Percentiles rank a stretch among this genome's conserved stretches.
Evolutionary conservation across 345 rosid genomes (phyloP).

Genomic region (Camelina hispida): DNA sequence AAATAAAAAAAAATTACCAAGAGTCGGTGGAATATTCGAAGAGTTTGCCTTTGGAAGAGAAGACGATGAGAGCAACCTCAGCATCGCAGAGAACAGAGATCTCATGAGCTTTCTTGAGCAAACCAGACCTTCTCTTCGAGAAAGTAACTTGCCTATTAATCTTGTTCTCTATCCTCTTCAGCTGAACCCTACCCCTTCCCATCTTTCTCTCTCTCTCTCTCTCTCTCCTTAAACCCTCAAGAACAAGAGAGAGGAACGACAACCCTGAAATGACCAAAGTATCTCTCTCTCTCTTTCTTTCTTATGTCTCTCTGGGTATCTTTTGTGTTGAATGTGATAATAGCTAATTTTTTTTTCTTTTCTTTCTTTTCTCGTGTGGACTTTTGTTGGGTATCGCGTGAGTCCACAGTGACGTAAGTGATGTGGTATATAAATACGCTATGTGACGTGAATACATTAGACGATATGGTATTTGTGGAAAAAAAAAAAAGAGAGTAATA

Average conservation of each 20-base stretch:
- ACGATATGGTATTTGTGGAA: slow-evolving; percentile 42
- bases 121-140: slow-evolving; percentile 79
- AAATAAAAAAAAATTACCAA: slow-evolving; percentile 50
- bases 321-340: slow-evolving; percentile 41
- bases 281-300: slow-evolving; percentile 38
- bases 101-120: slow-evolving; percentile 88
- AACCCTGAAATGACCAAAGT: slow-evolving; percentile 42
- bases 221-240: slow-evolving; percentile 25
- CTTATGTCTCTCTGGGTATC: slow-evolving; percentile 47
- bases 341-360: not conserved
- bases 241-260: slow-evolving; percentile 42
- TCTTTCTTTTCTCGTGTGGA: not conserved
- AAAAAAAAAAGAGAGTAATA: not conserved
- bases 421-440: slow-evolving; percentile 41
- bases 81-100: slow-evolving; percentile 89
- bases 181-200: slow-evolving; percentile 94
- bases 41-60: slow-evolving; percentile 86
- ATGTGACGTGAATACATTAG: slow-evolving; percentile 41
- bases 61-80: slow-evolving; percentile 75
- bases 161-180: slow-evolving; percentile 94
- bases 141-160: slow-evolving; percentile 89
- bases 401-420: slow-evolving; percentile 39
- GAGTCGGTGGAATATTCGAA: slow-evolving; percentile 78
- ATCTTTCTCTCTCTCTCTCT: slow-evolving; percentile 51
- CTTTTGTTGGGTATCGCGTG: slow-evolving; percentile 42